phyloP scores from a whole-genome alignment of 2,329 filamentous ascomycete species.

The Sporothrix euskadiensis region DNA sequence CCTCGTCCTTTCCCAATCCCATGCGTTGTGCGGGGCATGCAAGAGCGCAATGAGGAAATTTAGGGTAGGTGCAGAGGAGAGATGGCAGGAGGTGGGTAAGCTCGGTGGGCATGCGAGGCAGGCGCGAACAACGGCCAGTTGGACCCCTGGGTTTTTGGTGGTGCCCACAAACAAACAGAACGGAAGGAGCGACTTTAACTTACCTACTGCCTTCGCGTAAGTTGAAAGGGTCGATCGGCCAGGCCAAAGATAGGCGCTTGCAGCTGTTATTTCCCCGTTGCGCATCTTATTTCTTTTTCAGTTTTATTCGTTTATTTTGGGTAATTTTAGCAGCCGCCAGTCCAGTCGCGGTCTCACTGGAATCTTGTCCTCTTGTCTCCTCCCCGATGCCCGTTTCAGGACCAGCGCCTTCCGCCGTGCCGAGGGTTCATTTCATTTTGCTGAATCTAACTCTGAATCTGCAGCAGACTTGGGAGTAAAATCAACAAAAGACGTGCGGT shows the following conservation, averaged over 20 bases:
- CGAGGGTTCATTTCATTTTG: conserved; percentile 7
- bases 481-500: background rate
- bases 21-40: conserved; percentile 20
- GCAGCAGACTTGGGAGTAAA: background rate
- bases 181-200: background rate
- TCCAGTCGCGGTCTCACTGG: background rate
- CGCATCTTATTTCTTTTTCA: conserved; percentile 5
- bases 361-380: background rate
- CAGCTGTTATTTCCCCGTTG: background rate
- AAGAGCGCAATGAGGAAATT: background rate
- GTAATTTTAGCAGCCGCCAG: conserved; percentile 12
- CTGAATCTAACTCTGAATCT: background rate
- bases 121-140: background rate
- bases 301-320: background rate
- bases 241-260: conserved; percentile 14
- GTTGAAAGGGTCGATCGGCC: background rate
- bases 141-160: background rate
- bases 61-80: background rate
- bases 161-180: background rate
- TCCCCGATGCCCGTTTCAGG: conserved; percentile 1
- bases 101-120: background rate
- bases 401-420: background rate
- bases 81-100: background rate
- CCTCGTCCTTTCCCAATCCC: background rate
- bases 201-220: conserved; percentile 25